Evolutionary conservation across 1,284 basidiomycete species (phyloP), one percentile per base, ranked within the genome.

Genomic region (Heliocybe sulcata): DNA sequence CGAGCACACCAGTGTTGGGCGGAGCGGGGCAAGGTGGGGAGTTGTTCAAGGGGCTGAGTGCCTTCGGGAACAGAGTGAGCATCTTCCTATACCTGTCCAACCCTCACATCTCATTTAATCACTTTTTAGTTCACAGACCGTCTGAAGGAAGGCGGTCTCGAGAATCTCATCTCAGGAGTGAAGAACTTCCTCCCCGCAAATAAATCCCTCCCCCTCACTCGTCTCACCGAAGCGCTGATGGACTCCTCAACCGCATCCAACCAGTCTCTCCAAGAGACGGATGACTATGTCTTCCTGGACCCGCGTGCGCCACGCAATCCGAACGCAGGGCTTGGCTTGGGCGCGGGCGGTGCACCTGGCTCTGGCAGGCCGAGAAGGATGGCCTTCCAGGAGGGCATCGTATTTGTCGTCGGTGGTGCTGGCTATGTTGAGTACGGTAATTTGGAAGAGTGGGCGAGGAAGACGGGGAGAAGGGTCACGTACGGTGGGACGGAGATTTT

Each of bases 361-460:
- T 58, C 61, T 22, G 59, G 83, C 23, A 71, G 80, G 51, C 74
- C 76, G 33, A 77, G 77, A 57, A 80, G 91, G 19, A 91, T 92
- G 84, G 81, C 83, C n/a, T 97, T 94, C 69, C 75, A 79, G 16
- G 95, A 99, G 61, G 87, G 90, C 16, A 83, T 94, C 61, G 90
- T 99, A 1, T 99, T 99, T 64, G 79, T 99, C 14, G 95, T 99
- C 0, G 97, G 97, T 3, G 97, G 97, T 2, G 97, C 94, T 1
- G 90, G 94, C 20, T 97, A 99, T 65, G 94, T 99, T 53, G 97
- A 99, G 72, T 98, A 96, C 64, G 92, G 94, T 6, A 99, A 99
- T 69, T 71, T 99, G 61, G 84, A 90, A 66, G 95, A 98, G 68
- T 96, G 93, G 90, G 91, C 89, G 6, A 73, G 68, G 48, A 84